Evolutionary conservation across 306 rosid species (phyloP).

Genomic region (Ormosia emarginata): DNA sequence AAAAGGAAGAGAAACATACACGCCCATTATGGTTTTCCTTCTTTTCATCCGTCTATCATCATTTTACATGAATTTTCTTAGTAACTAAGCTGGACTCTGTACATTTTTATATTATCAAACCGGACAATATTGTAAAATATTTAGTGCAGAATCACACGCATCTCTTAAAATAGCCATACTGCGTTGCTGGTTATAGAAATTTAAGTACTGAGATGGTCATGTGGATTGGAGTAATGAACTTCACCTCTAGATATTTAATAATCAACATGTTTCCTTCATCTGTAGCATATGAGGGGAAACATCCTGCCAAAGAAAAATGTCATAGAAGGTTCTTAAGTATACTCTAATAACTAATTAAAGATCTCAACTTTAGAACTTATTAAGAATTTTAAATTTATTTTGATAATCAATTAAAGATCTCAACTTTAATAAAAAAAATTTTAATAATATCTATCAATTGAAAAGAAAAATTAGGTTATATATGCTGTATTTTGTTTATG

Average conservation of each 20-base stretch:
- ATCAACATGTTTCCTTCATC: background rate
- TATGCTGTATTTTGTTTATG: no score
- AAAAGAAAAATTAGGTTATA: no score
- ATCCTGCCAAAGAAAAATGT: background rate
- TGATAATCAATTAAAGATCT: no score
- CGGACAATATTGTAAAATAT: slow-evolving; percentile 12
- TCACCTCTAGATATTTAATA: background rate
- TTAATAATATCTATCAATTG: no score
- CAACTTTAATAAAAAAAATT: no score
- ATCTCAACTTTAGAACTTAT: no score
- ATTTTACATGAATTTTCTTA: slow-evolving; percentile 19
- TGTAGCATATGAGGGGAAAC: background rate
- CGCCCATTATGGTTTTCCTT: slow-evolving; percentile 6
- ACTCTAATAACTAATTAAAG: no score
- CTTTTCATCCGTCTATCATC: slow-evolving; percentile 18
- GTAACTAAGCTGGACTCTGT: slow-evolving; percentile 12
- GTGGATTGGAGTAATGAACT: background rate
- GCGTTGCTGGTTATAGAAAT: background rate
- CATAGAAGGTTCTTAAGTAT: no score
- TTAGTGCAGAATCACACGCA: slow-evolving; percentile 17
- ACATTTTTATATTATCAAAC: background rate
- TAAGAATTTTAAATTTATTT: no score
- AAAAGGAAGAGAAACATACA: background rate
- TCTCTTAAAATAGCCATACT: background rate
- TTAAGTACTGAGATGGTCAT: background rate